Percentiles rank a stretch among this genome's conserved stretches.
Evolutionary conservation across 306 rosid species (phyloP).

Genomic region (Herpetospermum pedunculosum): DNA sequence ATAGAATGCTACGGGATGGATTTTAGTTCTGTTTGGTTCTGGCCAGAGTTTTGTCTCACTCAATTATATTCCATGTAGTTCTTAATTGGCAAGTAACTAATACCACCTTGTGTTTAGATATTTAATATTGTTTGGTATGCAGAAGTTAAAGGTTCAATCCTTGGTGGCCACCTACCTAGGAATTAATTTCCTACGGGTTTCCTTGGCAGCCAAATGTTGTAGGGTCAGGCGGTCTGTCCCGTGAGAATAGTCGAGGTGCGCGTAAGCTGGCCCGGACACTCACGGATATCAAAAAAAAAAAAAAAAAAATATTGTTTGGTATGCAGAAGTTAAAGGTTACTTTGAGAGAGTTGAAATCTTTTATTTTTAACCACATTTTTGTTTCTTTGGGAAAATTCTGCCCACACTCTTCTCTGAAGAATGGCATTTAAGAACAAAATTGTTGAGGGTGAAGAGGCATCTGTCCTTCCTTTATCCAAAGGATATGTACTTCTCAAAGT

Average conservation of each 20-base stretch:
- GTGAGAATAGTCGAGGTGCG: no score
- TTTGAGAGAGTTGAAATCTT: background rate
- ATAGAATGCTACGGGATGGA: background rate
- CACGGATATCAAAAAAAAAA: no score
- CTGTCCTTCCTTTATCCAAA: background rate
- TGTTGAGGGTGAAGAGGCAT: background rate
- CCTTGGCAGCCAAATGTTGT: no score
- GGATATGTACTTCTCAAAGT: background rate
- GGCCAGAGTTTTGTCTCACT: background rate
- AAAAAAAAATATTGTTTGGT: no score
- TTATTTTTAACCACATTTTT: background rate
- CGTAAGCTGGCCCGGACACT: no score
- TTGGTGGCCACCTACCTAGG: no score
- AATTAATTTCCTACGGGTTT: no score
- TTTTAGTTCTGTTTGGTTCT: background rate
- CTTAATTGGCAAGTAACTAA: background rate
- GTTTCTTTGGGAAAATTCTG: background rate
- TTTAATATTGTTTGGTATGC: background rate
- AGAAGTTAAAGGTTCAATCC: background rate
- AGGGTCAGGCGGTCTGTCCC: no score
- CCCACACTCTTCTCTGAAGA: background rate
- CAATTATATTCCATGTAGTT: background rate
- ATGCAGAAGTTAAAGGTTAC: no score
- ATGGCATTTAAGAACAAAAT: background rate
- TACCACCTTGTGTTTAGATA: background rate